Conservation (phyloP, 179 eudicot species). For the Camellia oleifera region DNA sequence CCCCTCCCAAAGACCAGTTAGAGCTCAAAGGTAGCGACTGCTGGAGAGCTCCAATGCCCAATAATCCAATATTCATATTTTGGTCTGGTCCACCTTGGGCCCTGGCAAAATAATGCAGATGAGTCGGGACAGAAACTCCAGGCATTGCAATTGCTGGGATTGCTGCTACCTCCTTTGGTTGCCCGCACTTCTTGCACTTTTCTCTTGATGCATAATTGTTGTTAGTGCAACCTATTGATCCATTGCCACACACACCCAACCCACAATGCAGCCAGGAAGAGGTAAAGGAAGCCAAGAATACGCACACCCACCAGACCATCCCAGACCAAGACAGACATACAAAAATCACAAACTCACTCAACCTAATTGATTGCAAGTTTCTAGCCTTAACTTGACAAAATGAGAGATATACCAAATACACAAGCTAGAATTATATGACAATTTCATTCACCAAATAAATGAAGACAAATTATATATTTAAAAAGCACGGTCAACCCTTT, state of each 20-base stretch:
- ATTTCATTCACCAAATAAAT: too few relatives aligned
- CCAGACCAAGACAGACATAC: constrained; percentile 41
- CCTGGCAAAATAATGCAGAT: constrained; percentile 52
- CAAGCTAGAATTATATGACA: too few relatives aligned
- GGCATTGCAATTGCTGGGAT: constrained; percentile 69
- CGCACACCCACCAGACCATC: constrained; percentile 64
- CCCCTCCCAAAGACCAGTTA: constrained; percentile 41
- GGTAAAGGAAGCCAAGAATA: constrained; percentile 51
- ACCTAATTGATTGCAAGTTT: constrained; percentile 34
- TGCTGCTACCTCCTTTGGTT: constrained; percentile 74
- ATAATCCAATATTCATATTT: constrained; percentile 35
- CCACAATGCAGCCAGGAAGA: constrained; percentile 60
- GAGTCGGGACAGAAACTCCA: constrained; percentile 53
- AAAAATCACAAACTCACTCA: constrained; percentile 56
- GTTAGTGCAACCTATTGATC: constrained; percentile 91
- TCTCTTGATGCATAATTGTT: constrained; percentile 94
- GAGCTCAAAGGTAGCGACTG: constrained; percentile 46
- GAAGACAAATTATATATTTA: too few relatives aligned
- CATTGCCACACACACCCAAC: constrained; percentile 73
- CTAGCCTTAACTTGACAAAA: constrained; percentile 8
- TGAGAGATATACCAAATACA: too few relatives aligned
- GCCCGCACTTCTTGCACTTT: constrained; percentile 80
- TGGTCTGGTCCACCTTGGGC: constrained; percentile 49
- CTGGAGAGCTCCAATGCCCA: constrained; percentile 38
- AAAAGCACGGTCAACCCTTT: too few relatives aligned